Percentiles rank a stretch among this genome's conserved stretches.
phyloP scores from a whole-genome alignment of 768 basidiomycete genomes.

The Lactarius deliciosus region DNA sequence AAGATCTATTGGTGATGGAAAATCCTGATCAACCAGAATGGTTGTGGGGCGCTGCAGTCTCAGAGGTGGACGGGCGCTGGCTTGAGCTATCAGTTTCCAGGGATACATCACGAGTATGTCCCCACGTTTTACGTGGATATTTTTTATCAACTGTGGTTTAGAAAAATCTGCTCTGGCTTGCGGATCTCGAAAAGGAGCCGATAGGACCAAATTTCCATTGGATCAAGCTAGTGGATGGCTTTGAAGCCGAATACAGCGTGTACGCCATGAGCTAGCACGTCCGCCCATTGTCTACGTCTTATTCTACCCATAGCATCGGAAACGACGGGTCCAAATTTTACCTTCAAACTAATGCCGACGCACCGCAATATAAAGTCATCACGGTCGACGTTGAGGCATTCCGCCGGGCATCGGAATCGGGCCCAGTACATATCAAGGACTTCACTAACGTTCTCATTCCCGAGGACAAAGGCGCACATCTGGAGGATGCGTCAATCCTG shows the following conservation, averaged over 20 bases:
- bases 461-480: conserved; percentile 61
- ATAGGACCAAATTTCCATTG: conserved; percentile 68
- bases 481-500: conserved; percentile 51
- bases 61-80: conserved; percentile 65
- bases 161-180: conserved; percentile 77
- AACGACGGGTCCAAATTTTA: conserved; percentile 65
- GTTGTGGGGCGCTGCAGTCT: conserved; percentile 57
- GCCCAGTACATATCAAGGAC: conserved; percentile 37
- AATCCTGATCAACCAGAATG: conserved; percentile 64
- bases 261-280: conserved; percentile 38
- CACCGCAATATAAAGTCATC: conserved; percentile 65
- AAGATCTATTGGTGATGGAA: conserved; percentile 66
- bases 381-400: conserved; percentile 57
- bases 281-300: not conserved
- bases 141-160: conserved; percentile 32
- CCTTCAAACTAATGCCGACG: conserved; percentile 62
- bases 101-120: conserved; percentile 61
- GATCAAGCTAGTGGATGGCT: conserved; percentile 69
- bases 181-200: conserved; percentile 57
- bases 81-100: conserved; percentile 51
- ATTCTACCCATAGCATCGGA: conserved; percentile 47
- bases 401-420: conserved; percentile 11
- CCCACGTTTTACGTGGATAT: not conserved
- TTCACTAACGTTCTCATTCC: conserved; percentile 62
- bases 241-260: conserved; percentile 64